A percentile compares a stretch with the other conserved stretches of the same genome.
Evolutionary conservation across 192 early-diverging fungal species (phyloP).

Genomic region (Oehlia diaphana): DNA sequence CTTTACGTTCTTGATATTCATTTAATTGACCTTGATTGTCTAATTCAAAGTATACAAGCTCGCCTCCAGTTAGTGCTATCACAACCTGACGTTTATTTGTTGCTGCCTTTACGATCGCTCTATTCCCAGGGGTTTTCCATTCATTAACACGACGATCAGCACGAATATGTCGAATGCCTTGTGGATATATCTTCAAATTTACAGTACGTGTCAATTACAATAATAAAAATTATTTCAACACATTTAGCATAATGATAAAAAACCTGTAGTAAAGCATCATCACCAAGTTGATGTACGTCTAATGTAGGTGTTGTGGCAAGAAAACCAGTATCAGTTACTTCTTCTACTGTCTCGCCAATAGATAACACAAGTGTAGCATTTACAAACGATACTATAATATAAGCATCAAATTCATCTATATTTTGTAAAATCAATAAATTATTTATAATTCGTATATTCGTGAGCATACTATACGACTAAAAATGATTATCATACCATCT

Average conservation of each 20-base stretch:
- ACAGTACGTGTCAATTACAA: neutral
- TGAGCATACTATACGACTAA: neutral
- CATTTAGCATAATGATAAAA: neutral
- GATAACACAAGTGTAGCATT: constrained; percentile 91
- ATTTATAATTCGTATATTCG: neutral
- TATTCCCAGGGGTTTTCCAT: constrained; percentile 85
- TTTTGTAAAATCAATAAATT: neutral
- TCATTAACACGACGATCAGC: constrained; percentile 87
- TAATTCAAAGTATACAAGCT: constrained; percentile 92
- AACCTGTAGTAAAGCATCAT: constrained; percentile 86
- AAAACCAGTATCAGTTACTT: constrained; percentile 91
- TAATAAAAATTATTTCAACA: neutral
- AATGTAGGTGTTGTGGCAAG: constrained; percentile 81
- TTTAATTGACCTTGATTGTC: constrained; percentile 78
- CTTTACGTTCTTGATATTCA: constrained; percentile 81
- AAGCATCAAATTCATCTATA: constrained; percentile 68
- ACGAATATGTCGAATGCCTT: constrained; percentile 87
- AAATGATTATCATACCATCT: constrained; percentile 30
- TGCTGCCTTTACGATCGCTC: constrained; percentile 73
- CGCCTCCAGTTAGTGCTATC: constrained; percentile 80
- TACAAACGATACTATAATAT: constrained; percentile 90
- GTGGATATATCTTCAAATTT: constrained; percentile 61
- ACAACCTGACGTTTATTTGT: constrained; percentile 83
- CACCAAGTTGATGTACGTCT: constrained; percentile 78
- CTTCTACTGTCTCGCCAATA: constrained; percentile 91